Evolutionary conservation across 208 protist species (phyloP), one percentile per base, ranked within the genome.

Genomic region (Leptomonas pyrrhocoris): DNA sequence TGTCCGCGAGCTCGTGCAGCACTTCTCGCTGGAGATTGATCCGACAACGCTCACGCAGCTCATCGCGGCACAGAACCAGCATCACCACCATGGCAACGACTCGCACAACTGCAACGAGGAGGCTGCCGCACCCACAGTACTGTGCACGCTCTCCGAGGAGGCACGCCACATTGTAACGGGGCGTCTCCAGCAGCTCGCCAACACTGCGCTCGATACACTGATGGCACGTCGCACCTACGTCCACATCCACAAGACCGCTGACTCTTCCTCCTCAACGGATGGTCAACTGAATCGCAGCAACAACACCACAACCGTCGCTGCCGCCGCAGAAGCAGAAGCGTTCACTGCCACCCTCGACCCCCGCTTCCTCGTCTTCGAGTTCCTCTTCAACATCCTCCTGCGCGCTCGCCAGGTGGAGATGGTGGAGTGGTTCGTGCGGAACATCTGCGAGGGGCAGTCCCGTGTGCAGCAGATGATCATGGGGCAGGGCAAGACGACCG

Each of bases 381-480:
- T 97, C 71, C 86, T 96, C 21, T 96, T 94, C 76, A 93, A 96
- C 76, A 92, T 98, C 57, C 63, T 98, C 38, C 88, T 98, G 40
- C 93, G 96, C n/a, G 71, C 85, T 40, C 80, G 90, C 25, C 96
- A 98, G 79, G 95, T 98, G 68, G 92, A 95, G 74, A 97, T 97
- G 87, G 92, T 97, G 63, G 67, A 79, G 46, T 94, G 90, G 83
- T 96, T 97, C 51, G 88, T 94, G 50, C 74, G 59, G 27, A 85
- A 92, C 72, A 74, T 92, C 40, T 64, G 60, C 31, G 46, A 70
- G n/a, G 88, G 87, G 21, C 69, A 86, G 38, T 89, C 85, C 16
- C 91, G 93, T 21, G 94, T 98, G 55, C 91, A 97, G 80, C 94
- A 98, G 79, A 95, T 98, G 92, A 97, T 98, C 68, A 98, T 98